phyloP scores from a whole-genome alignment of 257 asterid genomes.

The Plantago major region DNA sequence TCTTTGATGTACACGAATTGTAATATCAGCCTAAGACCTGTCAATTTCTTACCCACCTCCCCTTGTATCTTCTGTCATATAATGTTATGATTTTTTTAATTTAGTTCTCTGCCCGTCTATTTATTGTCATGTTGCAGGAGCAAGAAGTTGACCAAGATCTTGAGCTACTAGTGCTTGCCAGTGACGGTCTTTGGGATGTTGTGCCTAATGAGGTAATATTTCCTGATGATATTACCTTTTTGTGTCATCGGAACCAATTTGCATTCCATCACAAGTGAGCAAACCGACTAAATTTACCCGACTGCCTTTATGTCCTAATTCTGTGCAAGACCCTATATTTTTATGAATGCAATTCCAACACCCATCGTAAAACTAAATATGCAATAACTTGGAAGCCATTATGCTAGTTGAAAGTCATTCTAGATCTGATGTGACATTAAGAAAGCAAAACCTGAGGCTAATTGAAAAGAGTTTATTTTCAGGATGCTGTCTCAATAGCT shows the following conservation, averaged over 20 bases:
- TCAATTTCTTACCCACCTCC: neutral
- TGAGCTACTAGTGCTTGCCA: slow-evolving; percentile 87
- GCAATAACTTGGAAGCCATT: neutral
- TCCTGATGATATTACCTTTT: neutral
- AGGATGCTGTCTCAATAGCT: slow-evolving; percentile 91
- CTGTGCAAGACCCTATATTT: neutral
- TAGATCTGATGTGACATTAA: neutral
- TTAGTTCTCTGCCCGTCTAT: neutral
- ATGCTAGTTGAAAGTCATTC: neutral
- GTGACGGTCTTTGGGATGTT: slow-evolving; percentile 98
- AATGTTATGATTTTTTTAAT: neutral
- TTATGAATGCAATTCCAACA: neutral
- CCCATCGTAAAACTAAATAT: neutral
- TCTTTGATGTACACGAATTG: slow-evolving; percentile 4
- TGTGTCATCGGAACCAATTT: neutral
- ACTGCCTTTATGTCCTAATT: neutral
- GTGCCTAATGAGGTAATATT: slow-evolving; percentile 75
- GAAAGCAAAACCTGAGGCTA: neutral
- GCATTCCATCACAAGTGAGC: neutral
- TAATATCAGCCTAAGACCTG: neutral
- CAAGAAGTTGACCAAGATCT: slow-evolving; percentile 76
- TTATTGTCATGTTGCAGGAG: slow-evolving; percentile 47
- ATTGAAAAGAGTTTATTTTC: slow-evolving; percentile 11
- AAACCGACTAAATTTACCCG: neutral
- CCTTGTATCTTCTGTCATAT: neutral